Base-by-base conservation (phyloP, 2,329 filamentous ascomycete species). In the Colletotrichum navitas region DNA sequence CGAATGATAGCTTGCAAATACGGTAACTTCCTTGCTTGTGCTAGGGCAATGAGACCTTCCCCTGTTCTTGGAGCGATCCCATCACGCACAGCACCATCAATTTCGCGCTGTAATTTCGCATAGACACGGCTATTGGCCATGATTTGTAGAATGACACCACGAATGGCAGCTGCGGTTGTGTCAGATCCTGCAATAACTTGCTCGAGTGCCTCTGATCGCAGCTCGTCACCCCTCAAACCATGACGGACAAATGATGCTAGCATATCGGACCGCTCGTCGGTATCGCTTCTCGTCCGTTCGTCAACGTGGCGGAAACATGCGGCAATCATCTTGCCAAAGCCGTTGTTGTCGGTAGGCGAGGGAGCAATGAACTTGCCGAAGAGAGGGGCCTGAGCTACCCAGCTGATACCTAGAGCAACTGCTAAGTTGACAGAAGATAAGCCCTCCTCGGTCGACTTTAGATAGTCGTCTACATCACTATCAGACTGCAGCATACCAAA, bases 81-180 rank as follows among this genome's bases (percentile, higher is more conserved):
- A 1, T 36, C 26, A 1, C 39, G 34, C 1, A 75, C 74, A 2
- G 76, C 75, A 1, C 74, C 73, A 4, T 82, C 80, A 11, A 87
- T 83, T 73, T 90, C 86, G 0, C 71, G 78, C 69, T 81, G 83
- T 2, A 89, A 76, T 26, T 80, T 81, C 1, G 74, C 71, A 68
- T 85, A 81, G 0, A 86, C 81, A 0, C 79, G 78, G 0, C 84
- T 84, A 51, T 84, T 83, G 4, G 82, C 85, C n/a, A 85, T 81
- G 54, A 88, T 75, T 74, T 84, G 84, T 34, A 86, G 82, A 39
- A 88, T 61, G 10, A 81, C 84, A 34, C 83, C 80, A 0, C 84
- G 82, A 1, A 90, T 79, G 0, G 83, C 84, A 0, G 83, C 85
- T 0, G 87, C 85, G 0, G 86, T 87, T 0, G 87, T 89, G 73